Evolutionary conservation across 768 basidiomycete species (phyloP), one percentile per base, ranked within the genome.

Genomic region (Boletus rubropictus): DNA sequence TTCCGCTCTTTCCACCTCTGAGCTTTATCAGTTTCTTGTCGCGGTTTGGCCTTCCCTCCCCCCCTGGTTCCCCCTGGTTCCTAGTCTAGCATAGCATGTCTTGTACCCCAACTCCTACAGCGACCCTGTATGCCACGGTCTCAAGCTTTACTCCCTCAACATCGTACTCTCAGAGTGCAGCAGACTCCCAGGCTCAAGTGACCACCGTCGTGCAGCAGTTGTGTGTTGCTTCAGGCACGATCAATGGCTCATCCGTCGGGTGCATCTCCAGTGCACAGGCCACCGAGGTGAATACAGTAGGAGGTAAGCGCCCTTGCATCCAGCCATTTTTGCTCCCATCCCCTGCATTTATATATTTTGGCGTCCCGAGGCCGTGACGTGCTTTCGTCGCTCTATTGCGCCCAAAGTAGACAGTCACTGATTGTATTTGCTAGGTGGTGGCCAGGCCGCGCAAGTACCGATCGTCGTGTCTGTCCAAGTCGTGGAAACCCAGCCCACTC

Each of bases 71-170:
- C 8, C 4, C 18, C 27, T 7, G n/a, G 8, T 18, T 11, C 32
- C 24, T 14, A 34, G 41, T 45, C 46, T 28, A 7, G 17, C 39
- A 28, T 29, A 32, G 24, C 48, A 66, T 67, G 60, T 59, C 75
- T 44, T 79, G 77, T 54, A 60, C 60, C 31, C 60, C 73, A 18
- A 62, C 66, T 42, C 70, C 77, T 39, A 77, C 75, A 7, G 62
- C 63, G 53, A 77, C 76, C 6, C 60, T 61, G 37, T 76, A 71
- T 49, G 64, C 61, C 37, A 58, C 67, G 5, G 27, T 73, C 54
- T 69, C 68, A 8, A 63, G 68, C 3, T 66, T 66, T 21, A 58
- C 53, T 18, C 44, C 63, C 6, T 61, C 66, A 15, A 75, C 71
- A 6, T 69, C 69, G 8, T 65, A 64, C 46, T 69, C 71, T 7